A percentile compares a stretch with the other conserved stretches of the same genome.
These are phyloP conservation scores for Xanthoconium purpureum DNA, from an alignment of 768 basidiomycete species.

Conservation along the genomic window DNA sequence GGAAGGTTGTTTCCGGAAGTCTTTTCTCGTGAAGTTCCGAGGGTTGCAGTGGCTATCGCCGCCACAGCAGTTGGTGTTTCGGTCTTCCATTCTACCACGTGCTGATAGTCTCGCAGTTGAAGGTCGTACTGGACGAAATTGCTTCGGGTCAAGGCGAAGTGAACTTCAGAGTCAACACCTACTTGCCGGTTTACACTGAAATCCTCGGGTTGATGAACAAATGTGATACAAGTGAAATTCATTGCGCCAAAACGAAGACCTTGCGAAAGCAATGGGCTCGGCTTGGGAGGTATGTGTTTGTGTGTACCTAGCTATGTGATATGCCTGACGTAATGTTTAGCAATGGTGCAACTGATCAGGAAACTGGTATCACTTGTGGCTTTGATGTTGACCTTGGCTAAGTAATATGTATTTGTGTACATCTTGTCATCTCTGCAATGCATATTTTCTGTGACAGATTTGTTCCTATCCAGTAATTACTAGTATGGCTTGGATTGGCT, in stretches of 20 bases:
- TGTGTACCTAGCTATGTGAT: neutral
- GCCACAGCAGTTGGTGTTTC: neutral
- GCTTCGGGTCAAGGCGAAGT: neutral
- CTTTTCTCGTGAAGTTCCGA: neutral
- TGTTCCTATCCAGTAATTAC: too few relatives aligned
- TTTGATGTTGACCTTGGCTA: neutral
- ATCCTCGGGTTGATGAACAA: too few relatives aligned
- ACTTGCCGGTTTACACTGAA: too few relatives aligned
- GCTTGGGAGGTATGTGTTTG: neutral
- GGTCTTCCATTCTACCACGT: too few relatives aligned
- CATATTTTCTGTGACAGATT: too few relatives aligned
- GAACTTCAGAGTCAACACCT: neutral
- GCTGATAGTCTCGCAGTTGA: neutral
- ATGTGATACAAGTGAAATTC: too few relatives aligned
- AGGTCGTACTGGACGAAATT: neutral
- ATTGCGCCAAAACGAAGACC: neutral
- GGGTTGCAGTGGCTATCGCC: neutral
- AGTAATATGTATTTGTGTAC: too few relatives aligned
- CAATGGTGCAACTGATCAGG: neutral
- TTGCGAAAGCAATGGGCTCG: neutral
- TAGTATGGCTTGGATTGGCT: too few relatives aligned
- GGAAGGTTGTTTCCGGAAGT: neutral
- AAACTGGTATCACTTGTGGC: neutral
- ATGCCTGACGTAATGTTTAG: neutral
- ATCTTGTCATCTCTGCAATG: too few relatives aligned